Percentiles rank a stretch among this genome's conserved stretches.
phyloP scores from a whole-genome alignment of 345 rosid species.

The Zanthoxylum bungeanum region DNA sequence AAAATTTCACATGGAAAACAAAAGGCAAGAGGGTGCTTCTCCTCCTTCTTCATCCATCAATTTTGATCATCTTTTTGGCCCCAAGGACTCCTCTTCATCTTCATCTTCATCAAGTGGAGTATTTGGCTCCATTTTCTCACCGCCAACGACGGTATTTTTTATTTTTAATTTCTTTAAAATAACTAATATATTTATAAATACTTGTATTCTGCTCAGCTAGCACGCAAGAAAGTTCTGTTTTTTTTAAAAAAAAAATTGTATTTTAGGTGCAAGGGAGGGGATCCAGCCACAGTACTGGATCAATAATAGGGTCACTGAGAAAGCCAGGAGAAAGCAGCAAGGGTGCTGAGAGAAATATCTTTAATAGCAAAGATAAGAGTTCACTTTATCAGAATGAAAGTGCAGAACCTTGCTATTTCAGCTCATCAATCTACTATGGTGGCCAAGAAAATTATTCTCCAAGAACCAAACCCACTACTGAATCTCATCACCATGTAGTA shows the following conservation, averaged over 20 bases:
- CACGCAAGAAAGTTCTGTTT: not conserved
- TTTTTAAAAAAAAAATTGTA: no score
- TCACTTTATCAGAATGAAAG: constrained; percentile 51
- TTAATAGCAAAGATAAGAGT: constrained; percentile 31
- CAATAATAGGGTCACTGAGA: constrained; percentile 27
- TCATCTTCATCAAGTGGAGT: no score
- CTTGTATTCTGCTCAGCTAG: no score
- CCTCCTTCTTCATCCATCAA: constrained; percentile 20
- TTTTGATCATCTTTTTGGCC: constrained; percentile 61
- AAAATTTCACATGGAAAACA: constrained; percentile 29
- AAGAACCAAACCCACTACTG: constrained; percentile 31
- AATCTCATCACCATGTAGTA: constrained; percentile 39
- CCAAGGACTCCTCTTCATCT: constrained; percentile 43
- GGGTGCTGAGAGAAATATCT: constrained; percentile 23
- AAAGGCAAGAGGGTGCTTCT: constrained; percentile 23
- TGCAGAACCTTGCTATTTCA: constrained; percentile 62
- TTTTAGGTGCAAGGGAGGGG: constrained; percentile 34
- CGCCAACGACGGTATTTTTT: constrained; percentile 51
- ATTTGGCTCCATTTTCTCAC: constrained; percentile 55
- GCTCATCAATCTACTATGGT: constrained; percentile 92
- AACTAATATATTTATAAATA: not conserved
- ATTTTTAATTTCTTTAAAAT: constrained; percentile 8
- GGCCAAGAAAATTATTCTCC: constrained; percentile 89
- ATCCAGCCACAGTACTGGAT: constrained; percentile 18
- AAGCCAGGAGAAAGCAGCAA: constrained; percentile 28